Evolutionary conservation across 768 basidiomycete species (phyloP).

Genomic region (Mycena belliarum): DNA sequence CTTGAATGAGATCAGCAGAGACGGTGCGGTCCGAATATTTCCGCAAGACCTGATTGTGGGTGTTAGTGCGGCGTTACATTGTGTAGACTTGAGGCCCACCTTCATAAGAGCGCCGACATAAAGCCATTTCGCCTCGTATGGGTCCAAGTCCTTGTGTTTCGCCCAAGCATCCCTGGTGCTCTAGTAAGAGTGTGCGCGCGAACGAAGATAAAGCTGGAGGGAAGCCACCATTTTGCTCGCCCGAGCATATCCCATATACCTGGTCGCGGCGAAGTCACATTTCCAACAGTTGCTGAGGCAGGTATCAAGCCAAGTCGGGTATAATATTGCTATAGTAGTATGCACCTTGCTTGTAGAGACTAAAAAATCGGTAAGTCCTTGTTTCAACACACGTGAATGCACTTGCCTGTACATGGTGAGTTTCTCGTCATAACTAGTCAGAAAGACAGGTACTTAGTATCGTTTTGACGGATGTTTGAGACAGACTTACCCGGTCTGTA

Average conservation of each 20-base stretch:
- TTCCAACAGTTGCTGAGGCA: conserved; percentile 80
- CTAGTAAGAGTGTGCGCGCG: not conserved
- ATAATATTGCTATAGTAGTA: conserved; percentile 9
- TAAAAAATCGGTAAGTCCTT: conserved; percentile 29
- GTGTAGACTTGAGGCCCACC: conserved; percentile 40
- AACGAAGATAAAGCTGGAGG: not conserved
- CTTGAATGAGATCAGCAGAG: conserved; percentile 72
- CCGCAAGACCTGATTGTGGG: conserved; percentile 59
- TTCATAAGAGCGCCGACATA: conserved; percentile 89
- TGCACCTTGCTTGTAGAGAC: conserved; percentile 91
- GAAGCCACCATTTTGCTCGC: conserved; percentile 86
- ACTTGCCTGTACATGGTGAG: conserved; percentile 86
- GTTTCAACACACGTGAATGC: not conserved
- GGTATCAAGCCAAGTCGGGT: conserved; percentile 10
- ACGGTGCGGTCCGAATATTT: conserved; percentile 84
- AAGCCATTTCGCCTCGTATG: conserved; percentile 80
- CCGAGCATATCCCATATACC: conserved; percentile 91
- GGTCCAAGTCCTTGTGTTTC: conserved; percentile 82
- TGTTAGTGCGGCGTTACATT: not conserved
- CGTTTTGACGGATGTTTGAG: not conserved
- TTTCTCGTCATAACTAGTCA: conserved; percentile 80
- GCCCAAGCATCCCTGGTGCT: conserved; percentile 89
- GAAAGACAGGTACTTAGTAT: conserved; percentile 32
- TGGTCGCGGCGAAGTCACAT: conserved; percentile 77
- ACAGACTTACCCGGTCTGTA: conserved; percentile 69